Evolutionary conservation across 352 stramenopile species (phyloP).

Genomic region (Phytophthora agathidicida): DNA sequence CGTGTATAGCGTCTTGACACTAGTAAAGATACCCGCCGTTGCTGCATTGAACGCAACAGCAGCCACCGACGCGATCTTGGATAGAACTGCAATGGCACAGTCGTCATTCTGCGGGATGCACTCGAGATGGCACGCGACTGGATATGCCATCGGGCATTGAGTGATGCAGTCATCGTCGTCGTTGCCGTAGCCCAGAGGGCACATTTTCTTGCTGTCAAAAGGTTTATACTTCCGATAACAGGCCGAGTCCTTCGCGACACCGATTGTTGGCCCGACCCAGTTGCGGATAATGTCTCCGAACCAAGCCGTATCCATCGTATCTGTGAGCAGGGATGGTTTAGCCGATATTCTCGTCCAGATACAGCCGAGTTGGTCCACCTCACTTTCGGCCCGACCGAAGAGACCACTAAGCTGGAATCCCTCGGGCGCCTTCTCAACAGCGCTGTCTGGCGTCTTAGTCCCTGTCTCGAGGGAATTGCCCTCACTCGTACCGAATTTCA

Average conservation of each 20-base stretch:
- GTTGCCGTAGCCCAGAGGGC: conserved; percentile 38
- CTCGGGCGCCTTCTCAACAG: background rate
- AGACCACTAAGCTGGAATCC: conserved; percentile 9
- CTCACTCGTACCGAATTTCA: conserved; percentile 36
- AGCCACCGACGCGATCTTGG: conserved; percentile 20
- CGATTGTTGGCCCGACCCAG: conserved; percentile 27
- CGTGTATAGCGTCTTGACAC: conserved; percentile 10
- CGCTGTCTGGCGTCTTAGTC: conserved; percentile 10
- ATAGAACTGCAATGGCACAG: conserved; percentile 9
- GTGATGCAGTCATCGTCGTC: conserved; percentile 62
- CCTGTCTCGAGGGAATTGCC: conserved; percentile 29
- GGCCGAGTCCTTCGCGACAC: conserved; percentile 1
- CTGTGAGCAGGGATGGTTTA: conserved; percentile 8
- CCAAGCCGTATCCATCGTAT: conserved; percentile 11
- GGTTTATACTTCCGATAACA: conserved; percentile 17
- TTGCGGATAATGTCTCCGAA: conserved; percentile 18
- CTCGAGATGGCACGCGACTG: conserved; percentile 32
- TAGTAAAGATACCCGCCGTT: conserved; percentile 13
- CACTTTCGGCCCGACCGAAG: conserved; percentile 1
- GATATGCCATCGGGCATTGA: conserved; percentile 66
- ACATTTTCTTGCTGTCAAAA: conserved; percentile 3
- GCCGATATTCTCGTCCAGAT: conserved; percentile 14
- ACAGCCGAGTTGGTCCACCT: conserved; percentile 10
- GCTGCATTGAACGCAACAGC: conserved; percentile 21
- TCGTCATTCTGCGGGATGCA: conserved; percentile 42